These are phyloP conservation scores for Alternaria solani DNA, from an alignment of 2,329 filamentous ascomycete genomes.

Conservation along the genomic window DNA sequence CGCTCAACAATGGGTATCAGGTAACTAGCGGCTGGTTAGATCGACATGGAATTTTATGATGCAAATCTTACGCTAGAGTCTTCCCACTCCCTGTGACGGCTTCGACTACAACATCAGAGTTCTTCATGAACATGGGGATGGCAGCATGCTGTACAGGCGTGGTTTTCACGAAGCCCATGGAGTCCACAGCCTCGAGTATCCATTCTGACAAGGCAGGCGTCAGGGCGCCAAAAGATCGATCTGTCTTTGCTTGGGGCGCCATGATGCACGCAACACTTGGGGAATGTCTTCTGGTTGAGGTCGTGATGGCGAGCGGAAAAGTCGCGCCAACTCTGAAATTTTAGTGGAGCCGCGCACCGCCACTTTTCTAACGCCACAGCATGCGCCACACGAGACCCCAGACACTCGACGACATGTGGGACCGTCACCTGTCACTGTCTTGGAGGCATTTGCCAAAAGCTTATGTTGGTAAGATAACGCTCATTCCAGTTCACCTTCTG, in stretches of 20 bases:
- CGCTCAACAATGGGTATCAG: conserved; percentile 84
- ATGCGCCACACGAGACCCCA: background rate
- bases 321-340: conserved; percentile 27
- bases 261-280: conserved; percentile 24
- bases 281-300: conserved; percentile 3
- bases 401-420: background rate
- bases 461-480: background rate
- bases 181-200: conserved; percentile 82
- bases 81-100: conserved; percentile 56
- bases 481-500: background rate
- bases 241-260: conserved; percentile 44
- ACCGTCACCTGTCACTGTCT: conserved; percentile 1
- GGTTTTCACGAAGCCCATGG: conserved; percentile 86
- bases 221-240: conserved; percentile 71
- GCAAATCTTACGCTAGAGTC: conserved; percentile 37
- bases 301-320: conserved; percentile 13
- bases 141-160: conserved; percentile 95
- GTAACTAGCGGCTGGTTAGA: conserved; percentile 57
- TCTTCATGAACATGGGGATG: conserved; percentile 84
- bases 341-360: conserved; percentile 20
- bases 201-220: conserved; percentile 79
- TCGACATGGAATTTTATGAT: background rate
- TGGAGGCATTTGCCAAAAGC: background rate
- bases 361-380: conserved; percentile 3
- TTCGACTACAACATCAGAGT: conserved; percentile 93